These are phyloP conservation scores for Fusarium chlamydosporum DNA, from an alignment of 2,329 filamentous ascomycete genomes.

Conservation along the genomic window DNA sequence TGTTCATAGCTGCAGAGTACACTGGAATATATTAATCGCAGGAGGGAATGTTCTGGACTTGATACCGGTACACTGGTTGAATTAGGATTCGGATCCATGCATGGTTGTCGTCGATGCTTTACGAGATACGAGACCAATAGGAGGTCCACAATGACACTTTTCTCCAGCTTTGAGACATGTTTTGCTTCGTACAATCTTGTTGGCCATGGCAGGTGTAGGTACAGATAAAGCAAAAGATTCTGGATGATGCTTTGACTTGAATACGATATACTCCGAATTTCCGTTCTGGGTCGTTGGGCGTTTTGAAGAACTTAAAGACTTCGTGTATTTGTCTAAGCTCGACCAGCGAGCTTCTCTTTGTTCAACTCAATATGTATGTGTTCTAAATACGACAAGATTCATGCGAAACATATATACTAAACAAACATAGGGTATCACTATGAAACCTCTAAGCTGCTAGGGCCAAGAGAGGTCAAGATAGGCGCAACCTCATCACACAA, in stretches of 20 bases:
- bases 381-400: not conserved
- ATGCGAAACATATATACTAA: not conserved
- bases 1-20: too few species aligned
- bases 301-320: not conserved
- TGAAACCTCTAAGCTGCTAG: conserved; percentile 14
- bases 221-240: not conserved
- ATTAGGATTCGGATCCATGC: not conserved
- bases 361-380: not conserved
- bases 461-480: conserved; percentile 30
- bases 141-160: not conserved
- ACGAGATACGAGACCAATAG: conserved; percentile 25
- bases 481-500: conserved; percentile 43
- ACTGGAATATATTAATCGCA: too few species aligned
- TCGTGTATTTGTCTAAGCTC: not conserved
- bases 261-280: not conserved
- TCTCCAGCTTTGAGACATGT: not conserved
- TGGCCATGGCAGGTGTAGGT: not conserved
- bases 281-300: too few species aligned
- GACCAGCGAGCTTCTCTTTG: not conserved
- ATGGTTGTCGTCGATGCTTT: not conserved
- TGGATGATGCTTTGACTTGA: not conserved
- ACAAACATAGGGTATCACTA: conserved; percentile 34
- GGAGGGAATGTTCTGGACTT: not conserved
- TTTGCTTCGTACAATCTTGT: not conserved
- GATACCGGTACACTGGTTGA: not conserved